Percentiles rank a stretch among this genome's conserved stretches.
Evolutionary conservation across 2,329 filamentous ascomycete species (phyloP).

Genomic region (Sporothrix inflata): DNA sequence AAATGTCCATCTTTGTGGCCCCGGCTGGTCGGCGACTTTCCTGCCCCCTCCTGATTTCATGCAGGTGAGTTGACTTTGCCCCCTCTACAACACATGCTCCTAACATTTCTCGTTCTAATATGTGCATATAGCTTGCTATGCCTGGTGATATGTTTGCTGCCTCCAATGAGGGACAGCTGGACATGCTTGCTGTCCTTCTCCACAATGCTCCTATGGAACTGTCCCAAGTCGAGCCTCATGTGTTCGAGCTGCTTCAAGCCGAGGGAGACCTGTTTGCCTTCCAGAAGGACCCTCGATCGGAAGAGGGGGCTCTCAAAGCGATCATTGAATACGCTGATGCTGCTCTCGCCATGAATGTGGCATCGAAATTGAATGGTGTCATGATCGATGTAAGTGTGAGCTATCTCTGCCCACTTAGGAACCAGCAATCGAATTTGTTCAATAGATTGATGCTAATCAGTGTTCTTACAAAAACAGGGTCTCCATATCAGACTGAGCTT

Average conservation of each 20-base stretch:
- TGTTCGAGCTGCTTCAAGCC: constrained; percentile 47
- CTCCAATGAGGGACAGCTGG: constrained; percentile 59
- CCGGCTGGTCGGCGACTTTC: constrained; percentile 53
- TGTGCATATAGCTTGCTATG: constrained; percentile 37
- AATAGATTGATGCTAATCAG: background rate
- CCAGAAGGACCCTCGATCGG: constrained; percentile 46
- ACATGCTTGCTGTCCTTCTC: constrained; percentile 48
- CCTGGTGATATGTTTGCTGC: constrained; percentile 41
- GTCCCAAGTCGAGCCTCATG: constrained; percentile 42
- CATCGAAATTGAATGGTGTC: constrained; percentile 46
- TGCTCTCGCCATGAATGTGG: constrained; percentile 47
- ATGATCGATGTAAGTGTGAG: constrained; percentile 43
- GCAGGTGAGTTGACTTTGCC: constrained; percentile 39
- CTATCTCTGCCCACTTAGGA: no score
- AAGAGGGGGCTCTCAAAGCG: constrained; percentile 51
- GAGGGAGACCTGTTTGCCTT: constrained; percentile 60
- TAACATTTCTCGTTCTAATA: background rate
- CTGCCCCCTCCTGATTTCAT: constrained; percentile 51
- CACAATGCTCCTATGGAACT: constrained; percentile 32
- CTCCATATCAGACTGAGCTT: constrained; percentile 31
- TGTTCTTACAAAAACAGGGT: constrained; percentile 26
- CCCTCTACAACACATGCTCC: background rate
- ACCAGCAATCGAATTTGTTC: background rate
- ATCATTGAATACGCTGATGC: constrained; percentile 59
- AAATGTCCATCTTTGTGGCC: constrained; percentile 48